Evolutionary conservation across 768 basidiomycete genomes (phyloP).

Genomic region (Gautieria morchelliformis): DNA sequence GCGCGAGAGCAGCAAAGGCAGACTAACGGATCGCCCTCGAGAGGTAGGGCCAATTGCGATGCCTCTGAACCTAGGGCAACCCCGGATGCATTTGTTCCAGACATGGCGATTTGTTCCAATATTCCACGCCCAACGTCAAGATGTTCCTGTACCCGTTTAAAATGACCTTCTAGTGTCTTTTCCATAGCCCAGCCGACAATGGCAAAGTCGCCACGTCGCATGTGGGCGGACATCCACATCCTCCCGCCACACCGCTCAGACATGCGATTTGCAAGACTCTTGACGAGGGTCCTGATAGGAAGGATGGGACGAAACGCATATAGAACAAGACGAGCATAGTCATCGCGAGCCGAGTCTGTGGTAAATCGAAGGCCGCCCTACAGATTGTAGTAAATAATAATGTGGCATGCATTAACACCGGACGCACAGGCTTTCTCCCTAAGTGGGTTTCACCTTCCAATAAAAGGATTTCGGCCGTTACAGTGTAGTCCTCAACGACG

Average conservation of each 20-base stretch:
- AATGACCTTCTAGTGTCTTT: conserved; percentile 24
- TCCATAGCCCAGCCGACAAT: conserved; percentile 29
- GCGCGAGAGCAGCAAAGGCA: conserved; percentile 12
- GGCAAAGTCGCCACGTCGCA: conserved; percentile 36
- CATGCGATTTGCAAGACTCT: conserved; percentile 25
- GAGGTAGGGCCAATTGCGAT: background rate
- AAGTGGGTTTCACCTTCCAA: conserved; percentile 33
- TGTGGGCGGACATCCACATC: conserved; percentile 34
- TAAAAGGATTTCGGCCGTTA: conserved; percentile 28
- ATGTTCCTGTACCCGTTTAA: conserved; percentile 23
- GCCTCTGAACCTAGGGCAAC: background rate
- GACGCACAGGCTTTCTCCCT: conserved; percentile 29
- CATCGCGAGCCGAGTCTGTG: conserved; percentile 21
- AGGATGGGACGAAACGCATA: conserved; percentile 21
- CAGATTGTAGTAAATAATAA: background rate
- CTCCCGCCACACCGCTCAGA: conserved; percentile 19
- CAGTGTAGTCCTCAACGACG: conserved; percentile 26
- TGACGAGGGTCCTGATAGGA: conserved; percentile 21
- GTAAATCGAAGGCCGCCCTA: conserved; percentile 25
- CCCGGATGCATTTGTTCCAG: background rate
- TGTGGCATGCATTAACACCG: background rate
- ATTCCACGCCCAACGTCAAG: conserved; percentile 18
- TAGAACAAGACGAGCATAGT: conserved; percentile 25
- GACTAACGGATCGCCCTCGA: conserved; percentile 14
- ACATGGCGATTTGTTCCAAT: background rate